Base-by-base conservation (phyloP, 2,329 filamentous ascomycete species). In the Rhinocladiella mackenziei region DNA sequence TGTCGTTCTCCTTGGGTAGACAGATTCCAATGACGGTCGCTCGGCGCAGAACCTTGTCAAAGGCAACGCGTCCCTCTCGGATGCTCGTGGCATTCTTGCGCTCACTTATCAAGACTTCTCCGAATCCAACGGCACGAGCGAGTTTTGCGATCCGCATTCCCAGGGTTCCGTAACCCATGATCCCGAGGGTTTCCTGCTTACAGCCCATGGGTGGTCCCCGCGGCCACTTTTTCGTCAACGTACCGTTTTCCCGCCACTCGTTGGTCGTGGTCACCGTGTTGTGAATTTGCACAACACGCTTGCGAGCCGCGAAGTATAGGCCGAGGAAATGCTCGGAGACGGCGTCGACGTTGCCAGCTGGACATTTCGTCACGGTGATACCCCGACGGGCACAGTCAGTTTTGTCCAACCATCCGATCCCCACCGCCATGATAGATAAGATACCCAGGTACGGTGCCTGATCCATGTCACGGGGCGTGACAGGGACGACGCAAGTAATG, bases 321-420 rank as follows among this genome's bases (percentile, higher is more conserved):
- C 65, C 70, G 29, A 76, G 65, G 8, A 72, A 72, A 62, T 75
- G 73, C 55, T 76, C 73, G 20, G 64, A 64, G 7, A 75, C 72
- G 32, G 68, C 59, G 34, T 72, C 66, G 33, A 72, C 63, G 40
- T 74, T 74, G 15, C 70, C 67, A n/a, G 60, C 64, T 3, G 71
- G 69, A 32, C 66, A 69, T 38, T 73, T 73, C 36, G 64, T 65
- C 26, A 76, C 65, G 10, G 64, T 62, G 39, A 76, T 65, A 22
- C 68, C 68, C 11, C 68, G 62, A 39, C 62, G 60, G 28, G 61
- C 61, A 45, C 65, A 69, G 34, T 68, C 68, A 3, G 62, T 59
- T 25, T 71, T 63, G 54, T 74, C 70, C 20, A 76, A 60, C 45
- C 65, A 65, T 55, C 73, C 70, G 39, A 66, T 68, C 31, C 73